These are phyloP conservation scores for Arthrobotrys iridis DNA, from an alignment of 2,329 filamentous ascomycete species.

Conservation along the genomic window DNA sequence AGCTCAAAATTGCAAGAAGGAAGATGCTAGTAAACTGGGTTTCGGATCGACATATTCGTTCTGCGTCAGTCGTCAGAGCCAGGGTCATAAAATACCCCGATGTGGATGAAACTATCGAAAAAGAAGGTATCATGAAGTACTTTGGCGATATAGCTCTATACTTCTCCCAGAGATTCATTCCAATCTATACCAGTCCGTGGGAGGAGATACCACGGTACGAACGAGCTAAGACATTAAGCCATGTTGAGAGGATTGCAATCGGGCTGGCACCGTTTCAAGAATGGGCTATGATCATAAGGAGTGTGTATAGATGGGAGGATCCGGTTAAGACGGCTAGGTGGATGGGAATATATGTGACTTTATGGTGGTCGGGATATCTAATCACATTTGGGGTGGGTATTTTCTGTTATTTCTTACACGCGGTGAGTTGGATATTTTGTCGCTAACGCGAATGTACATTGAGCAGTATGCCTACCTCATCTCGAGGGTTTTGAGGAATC, in stretches of 20 bases:
- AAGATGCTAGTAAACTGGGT: conserved; percentile 48
- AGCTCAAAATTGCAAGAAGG: conserved; percentile 30
- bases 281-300: conserved; percentile 23
- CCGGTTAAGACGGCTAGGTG: conserved; percentile 27
- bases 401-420: neutral
- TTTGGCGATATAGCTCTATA: conserved; percentile 34
- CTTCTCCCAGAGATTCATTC: conserved; percentile 30
- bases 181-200: conserved; percentile 37
- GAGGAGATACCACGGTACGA: conserved; percentile 28
- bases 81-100: neutral
- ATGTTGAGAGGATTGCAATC: conserved; percentile 36
- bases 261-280: conserved; percentile 37
- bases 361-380: conserved; percentile 35
- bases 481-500: conserved; percentile 26
- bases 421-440: neutral
- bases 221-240: conserved; percentile 4
- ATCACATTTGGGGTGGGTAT: conserved; percentile 16
- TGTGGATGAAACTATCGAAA: conserved; percentile 18
- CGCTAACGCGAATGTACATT: neutral
- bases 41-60: conserved; percentile 38
- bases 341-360: conserved; percentile 23
- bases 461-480: conserved; percentile 41
- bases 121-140: conserved; percentile 16
- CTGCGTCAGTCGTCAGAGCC: conserved; percentile 22
- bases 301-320: conserved; percentile 46